phyloP scores from a whole-genome alignment of 257 asterid species.

The Rhazya stricta region DNA sequence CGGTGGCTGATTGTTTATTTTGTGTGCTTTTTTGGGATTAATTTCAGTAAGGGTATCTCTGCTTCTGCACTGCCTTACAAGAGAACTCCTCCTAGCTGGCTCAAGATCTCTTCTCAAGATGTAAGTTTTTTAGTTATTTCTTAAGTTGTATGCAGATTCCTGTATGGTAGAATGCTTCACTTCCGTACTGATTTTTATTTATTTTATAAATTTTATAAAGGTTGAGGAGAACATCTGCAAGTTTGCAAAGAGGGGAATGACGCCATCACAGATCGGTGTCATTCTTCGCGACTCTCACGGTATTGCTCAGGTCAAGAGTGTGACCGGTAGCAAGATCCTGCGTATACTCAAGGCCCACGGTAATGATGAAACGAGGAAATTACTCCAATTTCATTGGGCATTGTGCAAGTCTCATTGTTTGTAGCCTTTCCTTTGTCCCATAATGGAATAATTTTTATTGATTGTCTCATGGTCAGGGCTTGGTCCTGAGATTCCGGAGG shows the following conservation, averaged over 20 bases:
- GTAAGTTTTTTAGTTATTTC: slow-evolving; percentile 18
- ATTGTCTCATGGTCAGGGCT: slow-evolving; percentile 38
- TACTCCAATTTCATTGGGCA: background rate
- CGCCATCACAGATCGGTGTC: slow-evolving; percentile 84
- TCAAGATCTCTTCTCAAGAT: slow-evolving; percentile 64
- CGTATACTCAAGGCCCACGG: slow-evolving; percentile 92
- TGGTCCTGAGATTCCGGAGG: slow-evolving; percentile 90
- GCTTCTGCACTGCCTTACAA: slow-evolving; percentile 85
- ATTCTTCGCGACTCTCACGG: slow-evolving; percentile 87
- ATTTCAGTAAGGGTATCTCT: slow-evolving; percentile 73
- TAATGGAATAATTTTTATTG: background rate
- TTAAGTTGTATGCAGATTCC: background rate
- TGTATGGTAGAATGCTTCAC: background rate
- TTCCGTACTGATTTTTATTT: background rate
- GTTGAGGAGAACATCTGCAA: slow-evolving; percentile 74
- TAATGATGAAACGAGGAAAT: slow-evolving; percentile 15
- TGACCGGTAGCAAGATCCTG: slow-evolving; percentile 81
- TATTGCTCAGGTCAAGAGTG: slow-evolving; percentile 81
- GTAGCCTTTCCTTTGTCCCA: background rate
- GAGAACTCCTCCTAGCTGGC: slow-evolving; percentile 84
- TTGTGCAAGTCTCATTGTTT: background rate
- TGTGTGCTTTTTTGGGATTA: background rate
- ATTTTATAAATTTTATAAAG: slow-evolving; percentile 17
- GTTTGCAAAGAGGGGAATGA: slow-evolving; percentile 71
- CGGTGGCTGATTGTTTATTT: no score